A percentile compares a stretch with the other conserved stretches of the same genome.
Conservation (phyloP, 31 red algal species). For the Asparagopsis taxiformis region DNA sequence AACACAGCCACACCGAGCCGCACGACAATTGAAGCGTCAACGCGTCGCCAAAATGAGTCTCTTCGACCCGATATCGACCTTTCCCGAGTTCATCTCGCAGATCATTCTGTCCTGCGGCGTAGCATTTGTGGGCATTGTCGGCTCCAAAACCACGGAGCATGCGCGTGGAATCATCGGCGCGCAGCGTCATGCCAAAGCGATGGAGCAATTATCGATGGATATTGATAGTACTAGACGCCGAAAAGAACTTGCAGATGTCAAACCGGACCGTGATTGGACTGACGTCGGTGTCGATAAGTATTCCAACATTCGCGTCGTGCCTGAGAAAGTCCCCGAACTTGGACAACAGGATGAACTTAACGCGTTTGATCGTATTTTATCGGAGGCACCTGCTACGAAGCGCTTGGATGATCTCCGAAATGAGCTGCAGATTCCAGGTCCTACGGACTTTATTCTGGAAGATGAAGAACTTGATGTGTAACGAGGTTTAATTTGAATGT, state of each 20-base stretch:
- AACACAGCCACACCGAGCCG: neutral
- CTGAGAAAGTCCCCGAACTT: constrained; percentile 40
- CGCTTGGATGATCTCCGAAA: neutral
- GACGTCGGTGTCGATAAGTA: constrained; percentile 54
- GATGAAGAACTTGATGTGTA: neutral
- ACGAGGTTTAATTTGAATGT: too few species aligned
- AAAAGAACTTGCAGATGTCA: constrained; percentile 29
- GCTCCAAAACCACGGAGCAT: constrained; percentile 57
- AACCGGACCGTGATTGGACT: constrained; percentile 38
- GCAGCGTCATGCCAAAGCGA: constrained; percentile 24
- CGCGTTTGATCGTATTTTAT: constrained; percentile 44
- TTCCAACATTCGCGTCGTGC: constrained; percentile 30
- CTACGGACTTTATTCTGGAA: neutral
- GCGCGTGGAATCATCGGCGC: constrained; percentile 36
- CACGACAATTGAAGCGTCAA: neutral
- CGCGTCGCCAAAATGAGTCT: constrained; percentile 3
- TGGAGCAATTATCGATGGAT: constrained; percentile 35
- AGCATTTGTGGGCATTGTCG: constrained; percentile 48
- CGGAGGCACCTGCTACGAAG: neutral
- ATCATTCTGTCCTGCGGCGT: constrained; percentile 61
- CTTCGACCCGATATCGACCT: constrained; percentile 23
- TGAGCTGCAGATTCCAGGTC: neutral
- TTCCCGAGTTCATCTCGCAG: constrained; percentile 51
- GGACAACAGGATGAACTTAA: constrained; percentile 38
- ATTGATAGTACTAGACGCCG: constrained; percentile 53